Evolutionary conservation across 208 protist species (phyloP), one percentile per base, ranked within the genome.

Genomic region (Trypanosoma cruzi): DNA sequence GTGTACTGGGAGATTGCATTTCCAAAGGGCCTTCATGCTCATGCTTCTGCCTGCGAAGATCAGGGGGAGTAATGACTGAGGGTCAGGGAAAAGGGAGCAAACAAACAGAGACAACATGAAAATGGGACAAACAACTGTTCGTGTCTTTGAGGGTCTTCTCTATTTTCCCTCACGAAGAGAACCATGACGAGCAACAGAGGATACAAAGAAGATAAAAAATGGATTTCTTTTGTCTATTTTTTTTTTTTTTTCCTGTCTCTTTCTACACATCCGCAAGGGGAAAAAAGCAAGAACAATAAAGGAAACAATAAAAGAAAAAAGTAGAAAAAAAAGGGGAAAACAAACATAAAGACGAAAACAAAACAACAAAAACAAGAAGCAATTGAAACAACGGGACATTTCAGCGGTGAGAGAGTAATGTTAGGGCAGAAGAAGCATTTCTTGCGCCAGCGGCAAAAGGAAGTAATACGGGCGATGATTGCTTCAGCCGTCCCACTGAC

Each of bases 1-100:
- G 63, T 81, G 52, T 94, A 86, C 67, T 94, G 89, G 89, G 85
- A 91, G 52, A 90, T 89, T 37, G 59, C 44, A 7, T 92, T 94
- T 50, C 70, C 80, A 48, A 44, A 37, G 53, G 31, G 1, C 54
- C 22, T 37, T 46, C 36, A 34, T 55, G 55, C 11, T 71, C 10
- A 55, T 62, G 22, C 28, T 16, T 28, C 24, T 52, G 8, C 16
- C 20, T 6, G 1, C 2, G 8, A 24, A 8, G 22, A 26, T 4
- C 48, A 52, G 20, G 3, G 22, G 48, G 48, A n/a, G 24, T n/a
- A 48, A 58, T 14, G 37, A 32, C 26, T 22, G n/a, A n/a, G n/a
- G n/a, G n/a, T n/a, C n/a, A n/a, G n/a, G n/a, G n/a, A n/a, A n/a
- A n/a, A n/a, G n/a, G n/a, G n/a, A n/a, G n/a, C n/a, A n/a, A n/a